Base-by-base conservation (phyloP, 108 stramenopile genomes). In the Pseudonitzschia multiseries region DNA sequence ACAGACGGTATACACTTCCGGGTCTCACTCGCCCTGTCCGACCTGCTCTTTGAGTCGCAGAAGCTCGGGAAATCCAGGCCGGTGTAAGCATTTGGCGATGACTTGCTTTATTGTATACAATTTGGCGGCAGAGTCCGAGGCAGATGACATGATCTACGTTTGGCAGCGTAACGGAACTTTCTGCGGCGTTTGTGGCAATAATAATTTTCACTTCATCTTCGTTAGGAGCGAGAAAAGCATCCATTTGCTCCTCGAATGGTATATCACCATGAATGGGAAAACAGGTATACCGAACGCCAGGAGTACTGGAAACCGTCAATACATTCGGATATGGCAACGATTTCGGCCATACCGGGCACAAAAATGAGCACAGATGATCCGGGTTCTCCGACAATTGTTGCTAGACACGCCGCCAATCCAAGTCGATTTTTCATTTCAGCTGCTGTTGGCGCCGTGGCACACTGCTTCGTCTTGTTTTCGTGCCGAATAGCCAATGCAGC, bases 131-230 rank as follows among this genome's bases (percentile, higher is more conserved):
- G 6, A 94, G 78, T 51, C 98, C 97, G 21, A 94, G 76, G 74
- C 97, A 97, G 42, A 98, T 95, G 53, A 99, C 99, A 74, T 96
- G 92, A 68, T 96, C 95, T 14, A 97, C 89, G 57, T 96, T 96
- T 17, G 97, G 96, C 15, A 99, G 86, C 21, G 99, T 99, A 32
- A 99, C 84, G 10, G 95, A 95, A 31, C 88, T 89, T 74, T 99
- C 99, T 3, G 99, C 99, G 10, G 97, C 96, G 81, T 99, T 99
- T 0, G 99, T 99, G 4, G 97, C 93, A 31, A 99, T 85, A 27
- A 99, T 87, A 50, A 97, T 84, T 70, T 97, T 97, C 31, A 94
- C 84, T 67, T 92, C 89, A 57, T 86, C 86, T 22, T 68, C 62
- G 13, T 62, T 75, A 0, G 95, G 83, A 22, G 78, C 76, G 27